Evolutionary conservation across 2,329 filamentous ascomycete species (phyloP), one percentile per base, ranked within the genome.

Genomic region (Venturia oleaginea): DNA sequence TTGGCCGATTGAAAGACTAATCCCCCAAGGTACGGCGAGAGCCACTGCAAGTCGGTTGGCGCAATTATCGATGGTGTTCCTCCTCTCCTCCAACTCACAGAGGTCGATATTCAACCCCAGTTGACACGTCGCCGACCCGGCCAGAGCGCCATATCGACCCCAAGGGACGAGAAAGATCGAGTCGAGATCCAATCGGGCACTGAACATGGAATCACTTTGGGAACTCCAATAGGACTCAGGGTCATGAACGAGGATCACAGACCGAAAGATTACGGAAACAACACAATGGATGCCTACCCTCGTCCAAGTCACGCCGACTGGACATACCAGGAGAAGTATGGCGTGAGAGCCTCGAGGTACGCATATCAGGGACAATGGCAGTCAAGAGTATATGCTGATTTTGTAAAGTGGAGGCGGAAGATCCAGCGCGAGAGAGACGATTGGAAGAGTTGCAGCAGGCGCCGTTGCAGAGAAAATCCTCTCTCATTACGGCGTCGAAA

Each of bases 251-350:
- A 97, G 80, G 92, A 97, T 76, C 91, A 96, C 74, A 82, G 93
- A 67, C 93, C 92, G 43, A 87, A 91, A 74, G 94, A 99, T 80
- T 97, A 97, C 77, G 90, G 90, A 65, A 85, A 86, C 77, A 84
- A 86, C 74, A 96, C 92, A 37, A 97, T 97, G 85, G 91, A 97
- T 77, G 79, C 86, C 67, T 97, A 89, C 82, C 94, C 94, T 4
- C 85, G 94, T 62, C 94, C 93, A 42, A 91, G 87, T 74, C 94
- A 97, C 78, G 93, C 94, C 66, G 93, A 97, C 78, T 97, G 89
- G 85, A 97, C 94, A 66, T 97, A 97, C 79, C 83, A 96, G 67
- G 90, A 96, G 76, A 97, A 97, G 80, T 99, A 99, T 76, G 93
- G 93, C 65, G 87, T 95, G 70, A 95, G 95, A 81, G 92, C 94